Evolutionary conservation across 768 basidiomycete species (phyloP).

Genomic region (Pulveroboletus sp.): DNA sequence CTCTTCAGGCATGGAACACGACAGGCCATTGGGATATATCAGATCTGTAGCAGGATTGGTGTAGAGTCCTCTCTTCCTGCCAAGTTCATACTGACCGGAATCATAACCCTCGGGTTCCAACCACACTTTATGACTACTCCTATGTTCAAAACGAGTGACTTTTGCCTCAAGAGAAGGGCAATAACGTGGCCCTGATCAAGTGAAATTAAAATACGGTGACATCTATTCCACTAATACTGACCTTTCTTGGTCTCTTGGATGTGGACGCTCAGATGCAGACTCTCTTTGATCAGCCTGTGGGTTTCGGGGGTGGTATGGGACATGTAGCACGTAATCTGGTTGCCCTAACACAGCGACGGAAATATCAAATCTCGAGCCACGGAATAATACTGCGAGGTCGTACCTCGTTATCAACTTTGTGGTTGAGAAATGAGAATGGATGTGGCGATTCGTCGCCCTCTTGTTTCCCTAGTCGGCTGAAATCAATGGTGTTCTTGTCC

Average conservation of each 20-base stretch:
- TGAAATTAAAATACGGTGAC: background rate
- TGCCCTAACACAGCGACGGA: slow-evolving; percentile 42
- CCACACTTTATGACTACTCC: slow-evolving; percentile 74
- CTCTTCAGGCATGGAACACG: slow-evolving; percentile 85
- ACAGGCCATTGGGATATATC: slow-evolving; percentile 89
- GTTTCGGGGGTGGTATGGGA: slow-evolving; percentile 73
- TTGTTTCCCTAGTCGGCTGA: slow-evolving; percentile 57
- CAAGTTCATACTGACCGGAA: slow-evolving; percentile 51
- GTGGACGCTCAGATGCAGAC: slow-evolving; percentile 76
- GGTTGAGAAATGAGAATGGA: slow-evolving; percentile 77
- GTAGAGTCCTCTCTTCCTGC: background rate
- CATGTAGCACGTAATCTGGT: slow-evolving; percentile 71
- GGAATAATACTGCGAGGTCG: slow-evolving; percentile 12
- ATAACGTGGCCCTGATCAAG: slow-evolving; percentile 72
- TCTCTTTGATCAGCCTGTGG: slow-evolving; percentile 72
- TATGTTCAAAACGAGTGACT: slow-evolving; percentile 73
- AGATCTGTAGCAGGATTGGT: slow-evolving; percentile 48
- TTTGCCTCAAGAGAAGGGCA: slow-evolving; percentile 91
- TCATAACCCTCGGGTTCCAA: slow-evolving; percentile 92
- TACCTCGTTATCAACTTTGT: slow-evolving; percentile 69
- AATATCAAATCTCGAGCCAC: background rate
- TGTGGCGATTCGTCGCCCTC: slow-evolving; percentile 60
- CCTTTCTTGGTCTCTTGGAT: slow-evolving; percentile 90
- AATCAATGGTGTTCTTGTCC: slow-evolving; percentile 68
- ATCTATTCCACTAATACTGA: slow-evolving; percentile 16